These are phyloP conservation scores for Exserohilum rostratum DNA, from an alignment of 2,329 filamentous ascomycete species.

Conservation along the genomic window DNA sequence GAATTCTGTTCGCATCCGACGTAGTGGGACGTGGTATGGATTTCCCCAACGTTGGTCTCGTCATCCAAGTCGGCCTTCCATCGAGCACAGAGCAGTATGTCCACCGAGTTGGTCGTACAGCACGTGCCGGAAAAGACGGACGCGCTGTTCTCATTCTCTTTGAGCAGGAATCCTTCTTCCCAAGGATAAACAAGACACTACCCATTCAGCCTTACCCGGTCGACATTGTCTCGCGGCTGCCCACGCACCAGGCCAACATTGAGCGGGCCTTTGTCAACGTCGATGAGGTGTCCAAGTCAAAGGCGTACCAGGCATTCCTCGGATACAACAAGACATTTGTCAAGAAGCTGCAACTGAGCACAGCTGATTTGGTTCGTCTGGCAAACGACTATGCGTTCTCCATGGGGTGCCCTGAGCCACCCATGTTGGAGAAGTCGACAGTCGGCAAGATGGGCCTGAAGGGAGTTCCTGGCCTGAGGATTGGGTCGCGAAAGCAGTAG, in stretches of 20 bases:
- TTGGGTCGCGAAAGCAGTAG: conserved; percentile 30
- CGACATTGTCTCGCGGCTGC: conserved; percentile 47
- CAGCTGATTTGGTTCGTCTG: conserved; percentile 48
- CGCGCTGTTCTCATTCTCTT: conserved; percentile 62
- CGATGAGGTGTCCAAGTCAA: conserved; percentile 50
- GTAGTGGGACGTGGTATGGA: conserved; percentile 58
- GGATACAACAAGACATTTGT: conserved; percentile 56
- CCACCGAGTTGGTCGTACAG: conserved; percentile 52
- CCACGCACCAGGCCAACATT: conserved; percentile 41
- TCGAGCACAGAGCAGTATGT: conserved; percentile 56
- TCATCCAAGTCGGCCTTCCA: conserved; percentile 58
- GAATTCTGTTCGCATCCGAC: conserved; percentile 59
- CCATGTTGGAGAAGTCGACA: conserved; percentile 53
- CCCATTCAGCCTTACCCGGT: conserved; percentile 59
- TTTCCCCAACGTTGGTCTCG: conserved; percentile 57
- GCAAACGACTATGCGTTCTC: conserved; percentile 53
- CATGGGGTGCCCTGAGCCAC: conserved; percentile 55
- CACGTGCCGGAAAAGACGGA: conserved; percentile 54
- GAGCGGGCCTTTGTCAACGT: conserved; percentile 44
- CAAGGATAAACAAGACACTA: conserved; percentile 55
- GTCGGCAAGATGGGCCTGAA: conserved; percentile 58
- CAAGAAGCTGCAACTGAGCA: conserved; percentile 51
- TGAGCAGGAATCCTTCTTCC: conserved; percentile 59
- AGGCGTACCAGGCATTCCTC: conserved; percentile 56
- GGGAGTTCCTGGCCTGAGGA: conserved; percentile 51